Conservation (phyloP, 805 yeast species). For the Priceomyces haplophilus region DNA sequence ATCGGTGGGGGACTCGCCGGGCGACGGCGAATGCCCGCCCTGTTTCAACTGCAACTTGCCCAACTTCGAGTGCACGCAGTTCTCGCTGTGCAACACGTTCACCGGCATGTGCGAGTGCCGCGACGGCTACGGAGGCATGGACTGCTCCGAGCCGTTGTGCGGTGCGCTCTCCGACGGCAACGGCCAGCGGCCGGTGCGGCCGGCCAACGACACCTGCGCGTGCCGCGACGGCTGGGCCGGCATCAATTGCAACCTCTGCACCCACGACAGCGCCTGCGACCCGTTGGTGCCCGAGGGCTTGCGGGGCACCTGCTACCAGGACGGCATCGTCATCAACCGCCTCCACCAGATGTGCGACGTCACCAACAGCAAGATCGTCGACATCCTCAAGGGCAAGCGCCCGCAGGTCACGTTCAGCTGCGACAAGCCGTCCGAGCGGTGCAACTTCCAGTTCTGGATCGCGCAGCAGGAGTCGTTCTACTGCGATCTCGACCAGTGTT, state of each 20-base stretch:
- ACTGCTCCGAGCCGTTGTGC: constrained; percentile 84
- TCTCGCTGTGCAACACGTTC: constrained; percentile 79
- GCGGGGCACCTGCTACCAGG: constrained; percentile 82
- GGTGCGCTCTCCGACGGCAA: constrained; percentile 71
- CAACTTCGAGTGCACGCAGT: constrained; percentile 85
- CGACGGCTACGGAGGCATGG: constrained; percentile 90
- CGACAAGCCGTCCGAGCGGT: constrained; percentile 57
- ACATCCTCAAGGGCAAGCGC: constrained; percentile 70
- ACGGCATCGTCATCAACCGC: constrained; percentile 77
- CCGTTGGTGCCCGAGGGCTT: constrained; percentile 83
- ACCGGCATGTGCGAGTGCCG: constrained; percentile 93
- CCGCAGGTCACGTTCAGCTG: constrained; percentile 95
- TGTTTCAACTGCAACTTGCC: constrained; percentile 95
- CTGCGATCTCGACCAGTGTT: constrained; percentile 78
- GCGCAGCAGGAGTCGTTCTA: constrained; percentile 85
- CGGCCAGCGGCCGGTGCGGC: constrained; percentile 60
- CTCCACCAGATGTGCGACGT: constrained; percentile 93
- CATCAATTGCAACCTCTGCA: constrained; percentile 88
- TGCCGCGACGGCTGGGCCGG: constrained; percentile 92
- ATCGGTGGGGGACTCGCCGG: constrained; percentile 2
- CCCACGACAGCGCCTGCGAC: constrained; percentile 71
- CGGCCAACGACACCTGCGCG: constrained; percentile 53
- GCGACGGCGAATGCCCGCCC: constrained; percentile 65
- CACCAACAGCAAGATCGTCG: constrained; percentile 80
- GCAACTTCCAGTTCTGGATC: constrained; percentile 96